Evolutionary conservation across 352 stramenopile genomes (phyloP), one percentile per base, ranked within the genome.

Genomic region (Pythium periplocum): DNA sequence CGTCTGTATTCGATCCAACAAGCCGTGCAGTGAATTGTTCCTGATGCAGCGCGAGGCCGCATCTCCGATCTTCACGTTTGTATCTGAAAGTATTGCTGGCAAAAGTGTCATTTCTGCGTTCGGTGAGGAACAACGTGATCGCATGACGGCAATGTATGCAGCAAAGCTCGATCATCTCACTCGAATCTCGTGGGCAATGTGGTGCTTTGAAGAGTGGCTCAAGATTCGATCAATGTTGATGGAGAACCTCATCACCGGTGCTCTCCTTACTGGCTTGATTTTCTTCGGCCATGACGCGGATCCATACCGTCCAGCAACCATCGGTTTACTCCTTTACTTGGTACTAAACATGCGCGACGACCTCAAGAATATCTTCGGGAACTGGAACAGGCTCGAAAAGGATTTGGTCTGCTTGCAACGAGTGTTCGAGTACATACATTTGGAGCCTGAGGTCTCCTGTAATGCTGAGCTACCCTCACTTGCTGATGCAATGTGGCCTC

Each of bases 131-230:
- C 55, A 64, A n/a, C 55, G 55, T n/a, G 55, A 60, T 34, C 50
- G 55, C 0, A 48, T 64, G 6, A 51, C 47, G 0, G 55, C 34
- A 32, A 42, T 17, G 0, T 68, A 58, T 45, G 52, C 61, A 6
- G 42, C 47, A 35, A 31, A 60, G 26, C 45, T 63, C 2, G 61
- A 68, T 38, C 44, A 44, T 43, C 26, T 61, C 4, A 55, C 55
- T 11, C 61, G 55, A 10, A 58, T 63, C 35, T 55, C 36, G 9
- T 68, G 61, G 51, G 57, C 64, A 17, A 73, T 76, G 42, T 70
- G 64, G 64, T 59, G 54, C 12, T 72, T 73, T 36, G 61, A 73
- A 39, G 59, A 57, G 34, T 73, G 57, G 54, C 57, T 76, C 4
- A 31, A 45, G 17, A 67, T 76, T 45, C 63, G 64, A 11, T 68